Conservation (phyloP, 768 basidiomycete genomes). For the Macrolepiota albuminosa region DNA sequence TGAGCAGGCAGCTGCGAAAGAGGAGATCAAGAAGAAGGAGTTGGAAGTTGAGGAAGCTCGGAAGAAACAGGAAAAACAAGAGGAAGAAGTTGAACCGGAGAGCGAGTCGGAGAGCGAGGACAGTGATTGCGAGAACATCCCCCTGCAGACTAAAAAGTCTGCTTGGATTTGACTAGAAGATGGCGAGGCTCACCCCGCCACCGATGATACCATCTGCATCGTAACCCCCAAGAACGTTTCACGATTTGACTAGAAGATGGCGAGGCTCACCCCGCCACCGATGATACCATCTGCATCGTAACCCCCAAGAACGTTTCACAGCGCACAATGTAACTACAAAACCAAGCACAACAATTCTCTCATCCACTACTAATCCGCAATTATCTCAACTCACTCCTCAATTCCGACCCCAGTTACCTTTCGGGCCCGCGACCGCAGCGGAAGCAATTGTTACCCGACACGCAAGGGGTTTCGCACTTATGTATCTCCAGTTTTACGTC, state of each 20-base stretch:
- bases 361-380: neutral
- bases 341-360: conserved; percentile 4
- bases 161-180: conserved; percentile 19
- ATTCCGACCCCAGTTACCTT: conserved; percentile 12
- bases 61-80: conserved; percentile 18
- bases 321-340: conserved; percentile 9
- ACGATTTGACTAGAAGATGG: conserved; percentile 18
- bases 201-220: conserved; percentile 13
- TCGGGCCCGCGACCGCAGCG: conserved; percentile 12
- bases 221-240: conserved; percentile 8
- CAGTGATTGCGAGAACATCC: conserved; percentile 38
- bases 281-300: conserved; percentile 15
- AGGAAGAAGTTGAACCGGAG: conserved; percentile 20
- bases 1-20: conserved; percentile 24
- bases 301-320: conserved; percentile 5
- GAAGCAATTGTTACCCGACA: conserved; percentile 15
- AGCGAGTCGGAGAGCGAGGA: conserved; percentile 31
- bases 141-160: conserved; percentile 20
- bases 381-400: neutral
- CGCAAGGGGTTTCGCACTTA: conserved; percentile 16
- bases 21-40: conserved; percentile 21
- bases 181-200: conserved; percentile 2
- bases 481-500: conserved; percentile 19
- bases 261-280: conserved; percentile 1
- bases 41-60: conserved; percentile 20